Evolutionary conservation across 108 stramenopile species (phyloP), one percentile per base, ranked within the genome.

Genomic region (Pseudonitzschia pungens): DNA sequence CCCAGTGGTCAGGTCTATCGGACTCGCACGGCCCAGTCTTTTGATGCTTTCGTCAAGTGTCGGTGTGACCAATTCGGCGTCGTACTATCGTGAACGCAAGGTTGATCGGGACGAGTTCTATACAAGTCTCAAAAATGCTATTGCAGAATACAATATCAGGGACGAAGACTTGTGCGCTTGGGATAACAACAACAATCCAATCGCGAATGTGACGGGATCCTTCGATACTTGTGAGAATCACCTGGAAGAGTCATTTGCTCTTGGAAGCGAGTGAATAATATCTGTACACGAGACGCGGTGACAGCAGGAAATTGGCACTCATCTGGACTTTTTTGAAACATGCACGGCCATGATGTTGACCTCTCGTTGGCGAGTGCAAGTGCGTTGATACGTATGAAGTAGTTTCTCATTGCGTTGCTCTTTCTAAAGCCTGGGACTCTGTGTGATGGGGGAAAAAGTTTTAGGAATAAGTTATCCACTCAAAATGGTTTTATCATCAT

Each of bases 21-120:
- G 1, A 83, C 83, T 5, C 70, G 83, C 6, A 77, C 83, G 5
- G 83, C 83, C 15, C 83, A 83, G 36, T 65, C 76, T 5, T 83
- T 83, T 45, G 31, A 41, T 15, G 11, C 42, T 11, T 43, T 43
- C 11, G 31, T 64, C n/a, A 4, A 24, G n/a, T 20, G 41, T 60
- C 0, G 76, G 76, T 21, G 4, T 32, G 48, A 51, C 69, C 24
- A 54, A 29, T 32, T 70, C 16, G 26, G 68, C 69, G 0, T 79
- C 78, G 51, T 83, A 71, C 32, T 83, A 79, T 66, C 81, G 81
- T 27, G 81, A 83, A 54, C 31, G 72, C 12, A 83, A 71, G 62
- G 78, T 83, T 7, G 51, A 12, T 27, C 71, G 76, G 66, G 74
- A 70, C 12, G 70, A 64, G 29, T 83, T 83, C 50, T 83, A 79